Conservation (phyloP, 805 yeast species). For the Hanseniaspora hatyaiensis region DNA sequence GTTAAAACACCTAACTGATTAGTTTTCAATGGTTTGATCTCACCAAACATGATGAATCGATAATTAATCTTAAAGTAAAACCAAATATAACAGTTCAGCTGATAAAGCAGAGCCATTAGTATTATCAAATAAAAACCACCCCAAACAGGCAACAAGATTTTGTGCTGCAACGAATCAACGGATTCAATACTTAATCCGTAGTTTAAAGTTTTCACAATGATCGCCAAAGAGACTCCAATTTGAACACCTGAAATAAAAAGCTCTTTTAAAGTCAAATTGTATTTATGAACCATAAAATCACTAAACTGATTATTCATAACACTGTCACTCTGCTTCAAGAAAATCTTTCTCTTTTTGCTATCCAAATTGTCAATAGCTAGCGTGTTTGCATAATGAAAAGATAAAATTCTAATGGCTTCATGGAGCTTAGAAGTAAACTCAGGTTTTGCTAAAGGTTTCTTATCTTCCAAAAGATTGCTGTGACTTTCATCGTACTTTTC, state of each 20-base stretch:
- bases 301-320: constrained; percentile 14
- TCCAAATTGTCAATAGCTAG: constrained; percentile 2
- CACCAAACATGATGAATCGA: constrained; percentile 67
- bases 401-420: constrained; percentile 10
- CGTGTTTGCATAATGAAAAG: constrained; percentile 11
- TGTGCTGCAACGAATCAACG: constrained; percentile 31
- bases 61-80: constrained; percentile 67
- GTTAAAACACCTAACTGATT: constrained; percentile 10
- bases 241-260: constrained; percentile 55
- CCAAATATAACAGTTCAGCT: constrained; percentile 64
- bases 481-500: constrained; percentile 13
- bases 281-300: constrained; percentile 29
- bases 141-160: constrained; percentile 71
- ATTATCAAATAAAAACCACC: constrained; percentile 70
- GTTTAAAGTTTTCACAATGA: constrained; percentile 49
- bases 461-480: constrained; percentile 4
- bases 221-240: constrained; percentile 59
- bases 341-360: constrained; percentile 9
- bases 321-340: constrained; percentile 9
- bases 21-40: constrained; percentile 40
- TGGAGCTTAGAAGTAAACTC: constrained; percentile 10
- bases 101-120: constrained; percentile 52
- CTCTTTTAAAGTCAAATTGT: constrained; percentile 28
- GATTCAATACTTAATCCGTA: constrained; percentile 36
- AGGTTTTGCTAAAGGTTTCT: constrained; percentile 1